phyloP scores from a whole-genome alignment of 1,139 yeast genomes.

The Blastobotrys aristatus region DNA sequence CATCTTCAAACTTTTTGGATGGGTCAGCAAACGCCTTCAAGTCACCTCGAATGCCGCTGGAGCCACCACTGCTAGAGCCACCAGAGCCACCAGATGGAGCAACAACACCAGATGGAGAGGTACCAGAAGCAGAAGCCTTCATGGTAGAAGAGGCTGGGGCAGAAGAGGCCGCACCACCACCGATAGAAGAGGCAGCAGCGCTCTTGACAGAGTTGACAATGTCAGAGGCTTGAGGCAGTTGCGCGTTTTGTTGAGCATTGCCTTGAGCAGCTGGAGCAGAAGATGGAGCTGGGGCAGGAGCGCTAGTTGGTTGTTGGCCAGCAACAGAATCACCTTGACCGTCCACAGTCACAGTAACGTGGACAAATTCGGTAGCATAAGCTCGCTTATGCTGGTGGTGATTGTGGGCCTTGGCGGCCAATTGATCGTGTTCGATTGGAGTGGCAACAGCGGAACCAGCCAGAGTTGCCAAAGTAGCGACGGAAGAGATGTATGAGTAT shows the following conservation, averaged over 20 bases:
- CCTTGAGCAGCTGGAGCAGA: conserved; percentile 27
- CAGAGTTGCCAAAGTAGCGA: conserved; percentile 40
- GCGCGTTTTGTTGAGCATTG: conserved; percentile 27
- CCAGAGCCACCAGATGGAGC: conserved; percentile 27
- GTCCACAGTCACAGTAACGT: conserved; percentile 68
- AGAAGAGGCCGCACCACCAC: conserved; percentile 28
- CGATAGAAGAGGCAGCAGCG: conserved; percentile 27
- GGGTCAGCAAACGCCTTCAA: conserved; percentile 52
- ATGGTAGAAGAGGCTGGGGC: conserved; percentile 28
- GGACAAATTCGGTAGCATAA: conserved; percentile 75
- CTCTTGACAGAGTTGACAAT: conserved; percentile 18
- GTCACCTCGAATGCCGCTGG: conserved; percentile 50
- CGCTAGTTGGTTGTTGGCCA: conserved; percentile 20
- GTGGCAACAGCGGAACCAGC: conserved; percentile 44
- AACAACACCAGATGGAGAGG: conserved; percentile 27
- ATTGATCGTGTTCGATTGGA: conserved; percentile 19
- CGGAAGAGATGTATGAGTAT: conserved; percentile 27
- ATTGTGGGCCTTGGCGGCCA: conserved; percentile 23
- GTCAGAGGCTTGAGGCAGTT: conserved; percentile 18
- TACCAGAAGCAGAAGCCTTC: conserved; percentile 19
- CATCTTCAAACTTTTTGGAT: conserved; percentile 65
- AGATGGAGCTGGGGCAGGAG: conserved; percentile 14
- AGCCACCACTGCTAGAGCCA: conserved; percentile 28
- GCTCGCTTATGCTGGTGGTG: conserved; percentile 57
- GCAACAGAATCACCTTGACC: conserved; percentile 45